phyloP scores from a whole-genome alignment of 202 grass and related monocot species.

The Setaria italica region DNA sequence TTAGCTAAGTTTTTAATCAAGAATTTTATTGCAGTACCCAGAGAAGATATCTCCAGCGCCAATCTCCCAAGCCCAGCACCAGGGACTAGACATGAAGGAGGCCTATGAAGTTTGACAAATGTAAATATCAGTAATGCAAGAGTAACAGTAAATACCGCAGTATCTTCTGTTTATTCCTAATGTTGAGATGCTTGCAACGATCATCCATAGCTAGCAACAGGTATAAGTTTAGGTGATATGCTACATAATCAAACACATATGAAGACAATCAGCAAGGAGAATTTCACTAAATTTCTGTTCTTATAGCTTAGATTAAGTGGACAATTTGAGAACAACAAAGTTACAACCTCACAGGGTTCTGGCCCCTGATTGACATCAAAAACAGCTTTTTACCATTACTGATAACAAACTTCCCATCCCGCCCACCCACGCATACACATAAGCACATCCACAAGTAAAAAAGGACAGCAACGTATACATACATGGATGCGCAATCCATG shows the following conservation, averaged over 20 bases:
- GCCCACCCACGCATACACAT: conserved; percentile 1
- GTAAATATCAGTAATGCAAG: conserved; percentile 27
- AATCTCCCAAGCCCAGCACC: conserved; percentile 96
- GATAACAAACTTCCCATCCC: conserved; percentile 31
- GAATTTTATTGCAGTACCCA: conserved; percentile 62
- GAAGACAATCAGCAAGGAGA: conserved; percentile 30
- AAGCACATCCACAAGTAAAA: conserved; percentile 25
- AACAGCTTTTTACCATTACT: background rate
- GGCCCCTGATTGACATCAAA: background rate
- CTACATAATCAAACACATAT: conserved; percentile 29
- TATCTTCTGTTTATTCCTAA: conserved; percentile 38
- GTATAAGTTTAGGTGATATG: conserved; percentile 31
- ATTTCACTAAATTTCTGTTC: background rate
- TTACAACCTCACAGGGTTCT: conserved; percentile 38
- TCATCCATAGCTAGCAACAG: background rate
- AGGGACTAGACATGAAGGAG: conserved; percentile 95
- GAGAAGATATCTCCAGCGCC: conserved; percentile 89
- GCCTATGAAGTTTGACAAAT: conserved; percentile 63
- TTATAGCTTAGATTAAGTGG: conserved; percentile 14
- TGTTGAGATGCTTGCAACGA: conserved; percentile 26
- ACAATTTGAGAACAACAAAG: background rate
- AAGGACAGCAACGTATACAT: background rate
- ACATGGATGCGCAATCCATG: conserved; percentile 10
- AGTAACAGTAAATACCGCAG: conserved; percentile 17
- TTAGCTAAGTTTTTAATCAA: conserved; percentile 18